phyloP scores from a whole-genome alignment of 2,329 filamentous ascomycete species.

The Scortechinia acanthostroma region DNA sequence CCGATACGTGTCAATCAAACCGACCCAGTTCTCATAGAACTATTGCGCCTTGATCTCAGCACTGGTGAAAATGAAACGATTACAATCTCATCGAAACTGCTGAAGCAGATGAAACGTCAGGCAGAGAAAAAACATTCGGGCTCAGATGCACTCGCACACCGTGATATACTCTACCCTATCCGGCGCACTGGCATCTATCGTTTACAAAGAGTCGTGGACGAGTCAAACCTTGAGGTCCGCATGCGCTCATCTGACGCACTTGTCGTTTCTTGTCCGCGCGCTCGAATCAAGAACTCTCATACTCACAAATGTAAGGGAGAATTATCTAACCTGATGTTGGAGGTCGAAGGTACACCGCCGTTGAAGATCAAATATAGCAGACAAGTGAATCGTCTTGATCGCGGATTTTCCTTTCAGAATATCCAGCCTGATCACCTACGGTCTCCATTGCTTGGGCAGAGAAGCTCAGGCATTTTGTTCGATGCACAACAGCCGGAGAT shows the following conservation, averaged over 20 bases:
- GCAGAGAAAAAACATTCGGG: constrained; percentile 56
- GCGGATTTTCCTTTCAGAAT: constrained; percentile 84
- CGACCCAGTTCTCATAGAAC: constrained; percentile 77
- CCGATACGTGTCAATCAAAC: constrained; percentile 94
- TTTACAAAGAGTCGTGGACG: constrained; percentile 77
- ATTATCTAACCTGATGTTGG: constrained; percentile 74
- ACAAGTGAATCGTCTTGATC: constrained; percentile 74
- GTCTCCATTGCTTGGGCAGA: constrained; percentile 66
- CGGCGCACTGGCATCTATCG: constrained; percentile 86
- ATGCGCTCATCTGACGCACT: constrained; percentile 70
- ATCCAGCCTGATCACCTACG: constrained; percentile 81
- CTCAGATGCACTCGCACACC: constrained; percentile 50
- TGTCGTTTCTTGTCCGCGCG: constrained; percentile 79
- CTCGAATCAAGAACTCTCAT: constrained; percentile 59
- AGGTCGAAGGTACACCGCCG: constrained; percentile 82
- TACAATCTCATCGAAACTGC: constrained; percentile 45
- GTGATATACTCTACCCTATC: constrained; percentile 65
- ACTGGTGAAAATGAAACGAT: constrained; percentile 75
- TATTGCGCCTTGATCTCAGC: constrained; percentile 80
- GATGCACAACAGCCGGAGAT: constrained; percentile 53
- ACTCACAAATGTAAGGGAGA: constrained; percentile 76
- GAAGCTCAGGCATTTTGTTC: constrained; percentile 42
- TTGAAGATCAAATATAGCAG: constrained; percentile 89
- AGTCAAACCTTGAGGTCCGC: constrained; percentile 89
- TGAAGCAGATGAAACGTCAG: constrained; percentile 72